phyloP scores from a whole-genome alignment of 257 asterid genomes.

The Salvia hispanica region DNA sequence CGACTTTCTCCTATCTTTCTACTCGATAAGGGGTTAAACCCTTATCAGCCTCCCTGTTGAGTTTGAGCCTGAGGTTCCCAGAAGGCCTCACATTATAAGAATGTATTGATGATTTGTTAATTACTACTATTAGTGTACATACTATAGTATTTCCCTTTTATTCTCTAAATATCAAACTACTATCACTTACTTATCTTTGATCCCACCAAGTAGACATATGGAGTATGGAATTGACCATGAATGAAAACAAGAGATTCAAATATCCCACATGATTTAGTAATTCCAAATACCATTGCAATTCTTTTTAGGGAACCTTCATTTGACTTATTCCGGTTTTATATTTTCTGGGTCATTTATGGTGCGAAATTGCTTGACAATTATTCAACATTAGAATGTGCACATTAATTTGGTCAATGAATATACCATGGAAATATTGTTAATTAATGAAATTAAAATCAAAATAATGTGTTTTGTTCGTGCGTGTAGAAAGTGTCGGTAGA shows the following conservation, averaged over 20 bases:
- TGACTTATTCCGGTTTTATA: constrained; percentile 35
- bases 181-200: background rate
- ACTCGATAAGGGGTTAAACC: too few relatives aligned
- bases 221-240: background rate
- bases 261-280: background rate
- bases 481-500: constrained; percentile 36
- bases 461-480: constrained; percentile 3
- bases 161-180: background rate
- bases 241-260: background rate
- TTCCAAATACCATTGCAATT: background rate
- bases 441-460: background rate
- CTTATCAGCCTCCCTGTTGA: constrained; percentile 60
- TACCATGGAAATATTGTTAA: background rate
- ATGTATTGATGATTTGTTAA: too few relatives aligned
- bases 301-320: constrained; percentile 31
- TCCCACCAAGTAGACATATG: background rate
- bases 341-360: constrained; percentile 32
- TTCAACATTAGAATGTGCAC: constrained; percentile 33
- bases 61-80: constrained; percentile 66
- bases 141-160: background rate
- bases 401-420: background rate
- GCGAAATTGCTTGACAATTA: constrained; percentile 35
- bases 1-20: too few relatives aligned
- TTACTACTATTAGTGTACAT: too few relatives aligned
- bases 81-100: constrained; percentile 41